Evolutionary conservation across 192 early-diverging fungal genomes (phyloP).

Genomic region (Mortierella hygrophila): DNA sequence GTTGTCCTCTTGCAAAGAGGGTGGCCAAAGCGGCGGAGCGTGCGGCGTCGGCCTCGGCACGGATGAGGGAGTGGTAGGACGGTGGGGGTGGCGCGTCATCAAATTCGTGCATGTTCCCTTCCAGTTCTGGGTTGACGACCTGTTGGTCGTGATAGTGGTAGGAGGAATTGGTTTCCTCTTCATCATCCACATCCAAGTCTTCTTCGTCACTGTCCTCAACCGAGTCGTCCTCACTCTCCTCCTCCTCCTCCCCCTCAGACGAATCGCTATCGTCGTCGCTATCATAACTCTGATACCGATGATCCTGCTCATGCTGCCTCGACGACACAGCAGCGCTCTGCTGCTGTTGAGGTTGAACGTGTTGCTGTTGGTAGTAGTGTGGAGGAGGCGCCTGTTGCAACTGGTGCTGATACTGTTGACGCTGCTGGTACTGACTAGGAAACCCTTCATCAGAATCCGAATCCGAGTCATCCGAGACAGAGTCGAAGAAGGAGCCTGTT

Average conservation of each 20-base stretch:
- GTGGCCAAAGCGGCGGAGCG: constrained; percentile 7
- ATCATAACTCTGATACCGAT: constrained; percentile 3
- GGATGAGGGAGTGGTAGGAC: constrained; percentile 37
- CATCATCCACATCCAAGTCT: background rate
- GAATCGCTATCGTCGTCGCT: background rate
- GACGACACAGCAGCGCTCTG: background rate
- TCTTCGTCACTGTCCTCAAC: constrained; percentile 8
- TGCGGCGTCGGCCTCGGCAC: background rate
- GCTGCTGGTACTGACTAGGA: background rate
- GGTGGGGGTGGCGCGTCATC: constrained; percentile 46
- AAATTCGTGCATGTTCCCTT: constrained; percentile 31
- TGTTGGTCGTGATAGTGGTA: background rate
- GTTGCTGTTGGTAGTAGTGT: background rate
- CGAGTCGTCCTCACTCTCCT: constrained; percentile 12
- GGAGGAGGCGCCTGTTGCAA: background rate
- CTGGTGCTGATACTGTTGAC: background rate
- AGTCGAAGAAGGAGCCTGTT: constrained; percentile 31
- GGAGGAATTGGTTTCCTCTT: background rate
- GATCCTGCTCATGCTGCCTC: background rate
- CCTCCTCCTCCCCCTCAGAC: background rate
- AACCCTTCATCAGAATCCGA: constrained; percentile 14
- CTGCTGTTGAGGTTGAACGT: background rate
- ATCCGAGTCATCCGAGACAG: constrained; percentile 45
- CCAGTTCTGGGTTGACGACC: constrained; percentile 8
- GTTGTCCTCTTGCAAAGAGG: background rate